Evolutionary conservation across 139 green algal species (phyloP), one percentile per base, ranked within the genome.

Genomic region (Chlorella sorokiniana): DNA sequence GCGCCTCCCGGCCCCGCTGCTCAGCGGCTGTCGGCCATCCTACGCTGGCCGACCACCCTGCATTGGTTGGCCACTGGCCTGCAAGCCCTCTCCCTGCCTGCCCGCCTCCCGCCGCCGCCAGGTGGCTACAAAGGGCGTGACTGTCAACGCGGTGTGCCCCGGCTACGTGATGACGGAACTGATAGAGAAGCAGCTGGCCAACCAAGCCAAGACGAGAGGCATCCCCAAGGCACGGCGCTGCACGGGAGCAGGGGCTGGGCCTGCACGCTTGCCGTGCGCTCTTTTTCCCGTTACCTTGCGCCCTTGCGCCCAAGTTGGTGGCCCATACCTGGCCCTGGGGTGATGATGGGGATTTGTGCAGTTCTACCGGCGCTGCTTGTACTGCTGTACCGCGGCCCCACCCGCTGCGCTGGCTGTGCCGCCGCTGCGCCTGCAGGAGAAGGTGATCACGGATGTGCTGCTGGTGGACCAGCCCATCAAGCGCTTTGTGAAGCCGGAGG

Each of bases 381-480:
- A n/a, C n/a, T n/a, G n/a, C n/a, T n/a, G n/a, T n/a, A n/a, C n/a
- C n/a, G n/a, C n/a, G n/a, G n/a, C n/a, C n/a, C n/a, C n/a, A n/a
- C n/a, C n/a, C n/a, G n/a, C n/a, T n/a, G n/a, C n/a, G n/a, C n/a
- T n/a, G n/a, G 67, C 25, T 75, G 27, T 29, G 20, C 41, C n/a
- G 23, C 27, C 23, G 4, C 37, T 65, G 18, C 63, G 7, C 8
- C n/a, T 64, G 62, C 78, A 83, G 80, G 85, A 89, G 31, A 68
- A 62, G 52, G 81, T 89, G 37, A 81, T 89, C 38, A 84, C 83
- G 3, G 89, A 97, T n/a, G 92, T 98, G 41, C 73, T 98, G 85
- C 88, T 98, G 69, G 88, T 87, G 23, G 94, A 97, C 84, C 94
- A 98, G 87, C 94, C 94, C 31, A 97, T 92, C 45, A 95, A 95